phyloP scores from a whole-genome alignment of 805 yeast species.

The Wickerhamomyces hampshirensis region DNA sequence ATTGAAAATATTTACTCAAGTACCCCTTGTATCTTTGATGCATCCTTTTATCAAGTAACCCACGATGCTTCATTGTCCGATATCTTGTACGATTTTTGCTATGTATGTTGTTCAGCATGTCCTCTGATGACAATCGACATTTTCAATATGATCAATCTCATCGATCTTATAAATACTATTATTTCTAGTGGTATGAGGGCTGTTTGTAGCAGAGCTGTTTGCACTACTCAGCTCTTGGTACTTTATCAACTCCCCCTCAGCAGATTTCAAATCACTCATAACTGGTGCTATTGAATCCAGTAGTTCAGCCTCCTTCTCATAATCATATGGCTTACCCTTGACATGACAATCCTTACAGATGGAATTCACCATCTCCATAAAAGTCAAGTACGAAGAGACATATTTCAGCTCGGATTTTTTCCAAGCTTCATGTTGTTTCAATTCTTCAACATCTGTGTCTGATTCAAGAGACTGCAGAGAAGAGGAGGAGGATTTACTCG shows the following conservation, averaged over 20 bases:
- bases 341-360: slow-evolving; percentile 14
- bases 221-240: not conserved
- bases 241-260: slow-evolving; percentile 15
- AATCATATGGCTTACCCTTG: slow-evolving; percentile 17
- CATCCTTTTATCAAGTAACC: too few relatives aligned
- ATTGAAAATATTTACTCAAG: too few relatives aligned
- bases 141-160: not conserved
- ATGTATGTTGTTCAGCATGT: too few relatives aligned
- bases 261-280: slow-evolving; percentile 17
- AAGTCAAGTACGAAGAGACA: slow-evolving; percentile 15
- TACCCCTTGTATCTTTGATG: too few relatives aligned
- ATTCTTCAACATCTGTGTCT: slow-evolving; percentile 1
- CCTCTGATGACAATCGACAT: too few relatives aligned
- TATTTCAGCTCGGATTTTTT: slow-evolving; percentile 18
- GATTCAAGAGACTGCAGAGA: not conserved
- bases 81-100: too few relatives aligned
- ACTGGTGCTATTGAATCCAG: slow-evolving; percentile 18
- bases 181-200: not conserved
- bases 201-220: not conserved
- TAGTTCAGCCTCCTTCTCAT: slow-evolving; percentile 23
- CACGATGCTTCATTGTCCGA: too few relatives aligned
- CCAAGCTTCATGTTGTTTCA: slow-evolving; percentile 2
- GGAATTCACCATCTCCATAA: slow-evolving; percentile 16
- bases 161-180: not conserved
- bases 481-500: not conserved